Percentiles rank a stretch among this genome's conserved stretches.
Evolutionary conservation across 805 yeast species (phyloP).

Genomic region (Saturnispora gosingensis): DNA sequence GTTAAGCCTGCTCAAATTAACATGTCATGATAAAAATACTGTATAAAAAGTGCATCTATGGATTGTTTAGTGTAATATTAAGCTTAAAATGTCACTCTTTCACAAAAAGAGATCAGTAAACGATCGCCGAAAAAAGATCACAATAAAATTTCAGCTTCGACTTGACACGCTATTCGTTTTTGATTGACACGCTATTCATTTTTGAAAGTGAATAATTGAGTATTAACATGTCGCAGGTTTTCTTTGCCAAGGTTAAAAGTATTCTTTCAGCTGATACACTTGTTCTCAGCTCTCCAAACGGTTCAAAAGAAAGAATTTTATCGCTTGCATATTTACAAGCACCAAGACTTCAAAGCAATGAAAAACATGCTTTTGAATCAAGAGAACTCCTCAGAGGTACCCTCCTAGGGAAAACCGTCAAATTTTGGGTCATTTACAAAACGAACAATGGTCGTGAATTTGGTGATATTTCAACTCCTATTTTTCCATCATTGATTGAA

Average conservation of each 20-base stretch:
- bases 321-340: constrained; percentile 59
- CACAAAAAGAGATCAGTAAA: background rate
- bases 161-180: background rate
- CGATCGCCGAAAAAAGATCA: background rate
- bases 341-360: constrained; percentile 38
- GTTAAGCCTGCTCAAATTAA: constrained; percentile 15
- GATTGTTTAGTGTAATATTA: background rate
- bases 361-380: constrained; percentile 44
- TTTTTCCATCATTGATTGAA: constrained; percentile 50
- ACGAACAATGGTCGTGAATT: constrained; percentile 51
- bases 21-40: background rate
- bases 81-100: background rate
- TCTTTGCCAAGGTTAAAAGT: constrained; percentile 55
- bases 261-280: constrained; percentile 67
- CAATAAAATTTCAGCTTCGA: background rate
- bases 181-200: background rate
- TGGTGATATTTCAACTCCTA: constrained; percentile 62
- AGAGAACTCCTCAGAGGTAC: constrained; percentile 55
- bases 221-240: constrained; percentile 25
- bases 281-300: constrained; percentile 44
- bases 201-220: background rate
- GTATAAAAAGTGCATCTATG: background rate
- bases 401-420: constrained; percentile 55
- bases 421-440: constrained; percentile 48
- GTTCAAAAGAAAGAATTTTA: constrained; percentile 51